Evolutionary conservation across 176 grass and related monocot species (phyloP).

Genomic region (Elymus sibiricus): DNA sequence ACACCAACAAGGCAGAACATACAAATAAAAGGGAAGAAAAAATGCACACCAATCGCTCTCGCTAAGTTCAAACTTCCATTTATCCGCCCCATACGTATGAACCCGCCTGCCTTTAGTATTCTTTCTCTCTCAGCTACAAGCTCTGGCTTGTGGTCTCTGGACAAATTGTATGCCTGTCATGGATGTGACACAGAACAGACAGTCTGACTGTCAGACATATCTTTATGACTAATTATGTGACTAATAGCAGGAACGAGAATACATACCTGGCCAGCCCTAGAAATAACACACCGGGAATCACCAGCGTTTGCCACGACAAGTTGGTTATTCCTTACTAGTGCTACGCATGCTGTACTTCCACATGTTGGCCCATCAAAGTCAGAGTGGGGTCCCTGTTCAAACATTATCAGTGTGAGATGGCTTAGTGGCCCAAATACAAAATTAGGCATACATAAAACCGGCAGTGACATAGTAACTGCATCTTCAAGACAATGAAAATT

Average conservation of each 20-base stretch:
- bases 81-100: conserved; percentile 80
- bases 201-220: conserved; percentile 7
- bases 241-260: background rate
- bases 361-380: conserved; percentile 82
- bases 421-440: background rate
- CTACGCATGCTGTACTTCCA: conserved; percentile 91
- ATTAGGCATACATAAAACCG: background rate
- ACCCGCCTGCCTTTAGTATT: conserved; percentile 93
- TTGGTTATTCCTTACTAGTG: conserved; percentile 78
- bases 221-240: background rate
- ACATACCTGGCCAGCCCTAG: conserved; percentile 78
- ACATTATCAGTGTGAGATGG: conserved; percentile 6
- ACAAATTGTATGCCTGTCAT: conserved; percentile 85
- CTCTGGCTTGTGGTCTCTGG: conserved; percentile 95
- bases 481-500: background rate
- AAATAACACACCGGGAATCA: conserved; percentile 98
- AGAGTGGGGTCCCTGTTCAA: conserved; percentile 81
- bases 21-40: background rate
- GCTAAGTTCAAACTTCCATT: conserved; percentile 97
- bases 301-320: conserved; percentile 92
- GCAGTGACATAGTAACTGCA: background rate
- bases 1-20: background rate
- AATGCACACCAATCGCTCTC: conserved; percentile 83
- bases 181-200: conserved; percentile 10
- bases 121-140: conserved; percentile 82